A percentile compares a stretch with the other conserved stretches of the same genome.
Conservation (phyloP, 257 asterid species). For the Gentiana dahurica region DNA sequence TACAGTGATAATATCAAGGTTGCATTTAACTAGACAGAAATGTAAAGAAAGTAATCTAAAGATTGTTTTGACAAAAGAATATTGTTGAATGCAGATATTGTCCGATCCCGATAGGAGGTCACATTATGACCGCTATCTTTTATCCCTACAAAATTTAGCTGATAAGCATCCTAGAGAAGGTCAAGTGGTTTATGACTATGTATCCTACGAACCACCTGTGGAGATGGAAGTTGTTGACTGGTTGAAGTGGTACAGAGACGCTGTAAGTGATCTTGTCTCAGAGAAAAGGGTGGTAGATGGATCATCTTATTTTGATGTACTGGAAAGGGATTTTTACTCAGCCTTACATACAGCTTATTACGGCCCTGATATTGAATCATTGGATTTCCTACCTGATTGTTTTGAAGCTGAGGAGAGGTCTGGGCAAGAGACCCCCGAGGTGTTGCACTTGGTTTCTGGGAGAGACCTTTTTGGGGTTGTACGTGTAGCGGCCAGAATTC, state of each 20-base stretch:
- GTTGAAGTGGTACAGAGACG: constrained; percentile 80
- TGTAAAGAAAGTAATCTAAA: too few relatives aligned
- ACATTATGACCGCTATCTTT: constrained; percentile 60
- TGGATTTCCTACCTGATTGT: constrained; percentile 69
- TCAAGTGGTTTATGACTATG: constrained; percentile 36
- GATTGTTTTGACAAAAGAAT: too few relatives aligned
- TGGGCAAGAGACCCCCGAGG: constrained; percentile 46
- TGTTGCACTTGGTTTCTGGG: constrained; percentile 89
- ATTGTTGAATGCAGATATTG: constrained; percentile 56
- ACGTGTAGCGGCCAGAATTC: constrained; percentile 40
- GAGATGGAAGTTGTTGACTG: constrained; percentile 93
- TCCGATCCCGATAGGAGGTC: constrained; percentile 79
- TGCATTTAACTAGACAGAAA: too few relatives aligned
- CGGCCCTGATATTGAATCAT: constrained; percentile 76
- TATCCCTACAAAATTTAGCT: constrained; percentile 31
- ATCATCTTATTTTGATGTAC: constrained; percentile 70
- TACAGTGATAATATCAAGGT: too few relatives aligned
- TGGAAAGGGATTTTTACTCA: constrained; percentile 77
- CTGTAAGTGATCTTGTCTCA: constrained; percentile 65
- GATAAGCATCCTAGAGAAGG: constrained; percentile 32
- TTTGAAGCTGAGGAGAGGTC: constrained; percentile 98
- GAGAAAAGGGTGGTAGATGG: constrained; percentile 77
- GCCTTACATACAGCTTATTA: constrained; percentile 78
- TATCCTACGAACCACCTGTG: constrained; percentile 24
- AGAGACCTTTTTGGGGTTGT: constrained; percentile 89